Percentiles rank a stretch among this genome's conserved stretches.
These are phyloP conservation scores for Ogataea nitratoaversa DNA, from an alignment of 805 yeast species.

Conservation along the genomic window DNA sequence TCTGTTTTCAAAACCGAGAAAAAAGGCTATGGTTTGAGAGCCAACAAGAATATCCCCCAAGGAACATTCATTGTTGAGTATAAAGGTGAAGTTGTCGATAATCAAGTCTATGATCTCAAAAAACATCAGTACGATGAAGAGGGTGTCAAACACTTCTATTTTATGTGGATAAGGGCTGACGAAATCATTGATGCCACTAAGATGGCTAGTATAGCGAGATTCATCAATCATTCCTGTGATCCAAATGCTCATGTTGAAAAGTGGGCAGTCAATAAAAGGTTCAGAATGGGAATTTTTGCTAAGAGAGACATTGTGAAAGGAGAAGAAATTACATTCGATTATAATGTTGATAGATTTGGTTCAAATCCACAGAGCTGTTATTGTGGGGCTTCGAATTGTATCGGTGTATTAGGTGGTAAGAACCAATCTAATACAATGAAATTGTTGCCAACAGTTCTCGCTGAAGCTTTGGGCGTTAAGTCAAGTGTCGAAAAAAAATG, in stretches of 20 bases:
- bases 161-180: constrained; percentile 91
- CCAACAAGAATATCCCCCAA: constrained; percentile 51
- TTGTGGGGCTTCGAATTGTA: constrained; percentile 90
- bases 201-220: constrained; percentile 84
- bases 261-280: constrained; percentile 91
- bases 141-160: constrained; percentile 78
- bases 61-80: constrained; percentile 85
- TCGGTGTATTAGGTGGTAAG: constrained; percentile 93
- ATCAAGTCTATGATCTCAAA: constrained; percentile 64
- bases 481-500: constrained; percentile 66
- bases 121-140: constrained; percentile 69
- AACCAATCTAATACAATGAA: constrained; percentile 92
- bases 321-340: constrained; percentile 89
- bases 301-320: constrained; percentile 66
- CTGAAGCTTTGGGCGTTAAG: constrained; percentile 81
- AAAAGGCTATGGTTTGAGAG: constrained; percentile 89
- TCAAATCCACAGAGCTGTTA: constrained; percentile 91
- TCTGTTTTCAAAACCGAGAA: constrained; percentile 76
- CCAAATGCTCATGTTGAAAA: constrained; percentile 95
- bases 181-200: constrained; percentile 93
- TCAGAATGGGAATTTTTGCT: constrained; percentile 93
- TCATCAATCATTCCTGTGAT: constrained; percentile 90
- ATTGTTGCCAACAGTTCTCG: constrained; percentile 72
- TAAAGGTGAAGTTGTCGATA: constrained; percentile 90
- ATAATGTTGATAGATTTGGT: constrained; percentile 94